Evolutionary conservation across 108 stramenopile species (phyloP), one percentile per base, ranked within the genome.

Genomic region (Discostella pseudostelligera): DNA sequence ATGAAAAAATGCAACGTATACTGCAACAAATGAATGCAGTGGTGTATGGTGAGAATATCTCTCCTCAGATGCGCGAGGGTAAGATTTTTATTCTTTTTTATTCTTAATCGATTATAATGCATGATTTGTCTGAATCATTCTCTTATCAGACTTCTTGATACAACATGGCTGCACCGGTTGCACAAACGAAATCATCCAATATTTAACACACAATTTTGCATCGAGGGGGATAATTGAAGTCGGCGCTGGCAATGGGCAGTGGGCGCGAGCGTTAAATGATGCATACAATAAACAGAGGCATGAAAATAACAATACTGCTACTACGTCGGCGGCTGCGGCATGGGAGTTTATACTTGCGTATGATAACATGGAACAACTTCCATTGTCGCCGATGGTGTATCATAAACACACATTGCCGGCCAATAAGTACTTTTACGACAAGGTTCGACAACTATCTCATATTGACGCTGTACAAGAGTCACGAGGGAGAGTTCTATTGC

Each of bases 171-270:
- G 92, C 46, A 85, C 87, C 4, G 88, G 82, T 9, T 87, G 74
- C 67, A 93, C 72, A 17, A 64, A 79, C n/a, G 78, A 77, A 26
- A 76, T 84, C 14, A 19, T 93, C 5, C 42, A 84, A 5, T 69
- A 65, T 51, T 36, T 80, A 24, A 45, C 87, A 28, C 70, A 81
- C 4, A 26, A 78, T 22, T 81, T 64, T 28, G 80, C 43, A 9
- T 39, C 55, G 14, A 74, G 88, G 50, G 91, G 91, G 8, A 67
- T 93, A 14, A 81, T 93, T n/a, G 92, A 93, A 65, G 72, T 93
- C 44, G 92, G 92, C 44, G 87, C 89, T 0, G 92, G 92, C 14
- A 83, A 90, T 69, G 92, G 92, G 17, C 92, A 92, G 74, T 92
- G 91, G 91, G 75, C 83, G 9, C 57, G 85, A 28, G 87, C 81